Conservation (phyloP, 805 yeast species). For the Yarrowia sp. region DNA sequence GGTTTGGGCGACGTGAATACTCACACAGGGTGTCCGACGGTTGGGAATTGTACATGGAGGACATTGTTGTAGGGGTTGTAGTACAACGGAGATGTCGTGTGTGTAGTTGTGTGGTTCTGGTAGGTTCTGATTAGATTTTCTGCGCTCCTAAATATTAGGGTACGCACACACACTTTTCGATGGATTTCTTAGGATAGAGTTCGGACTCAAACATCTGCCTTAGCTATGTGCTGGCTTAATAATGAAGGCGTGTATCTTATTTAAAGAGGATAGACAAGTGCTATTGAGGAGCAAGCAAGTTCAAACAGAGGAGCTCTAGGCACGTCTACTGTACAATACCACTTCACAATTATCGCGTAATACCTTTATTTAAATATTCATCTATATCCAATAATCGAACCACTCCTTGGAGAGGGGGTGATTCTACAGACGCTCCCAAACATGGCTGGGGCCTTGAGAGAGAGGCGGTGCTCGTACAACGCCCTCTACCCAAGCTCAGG, state of each 20-base stretch:
- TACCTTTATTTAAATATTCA: neutral
- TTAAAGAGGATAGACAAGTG: neutral
- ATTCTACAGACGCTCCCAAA: neutral
- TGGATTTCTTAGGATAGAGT: constrained; percentile 34
- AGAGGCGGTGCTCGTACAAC: too few relatives aligned
- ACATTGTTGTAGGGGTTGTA: constrained; percentile 49
- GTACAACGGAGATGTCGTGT: constrained; percentile 15
- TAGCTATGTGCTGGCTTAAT: constrained; percentile 26
- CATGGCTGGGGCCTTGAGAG: too few relatives aligned
- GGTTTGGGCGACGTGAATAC: constrained; percentile 43
- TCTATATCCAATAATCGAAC: neutral
- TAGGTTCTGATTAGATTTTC: constrained; percentile 36
- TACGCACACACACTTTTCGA: constrained; percentile 25
- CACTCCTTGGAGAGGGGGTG: neutral
- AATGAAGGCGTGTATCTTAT: constrained; percentile 1
- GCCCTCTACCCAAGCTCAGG: too few relatives aligned
- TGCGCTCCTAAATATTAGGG: constrained; percentile 13
- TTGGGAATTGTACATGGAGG: constrained; percentile 74
- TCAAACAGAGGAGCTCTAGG: too few relatives aligned
- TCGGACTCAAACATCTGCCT: constrained; percentile 27
- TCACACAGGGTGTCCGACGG: constrained; percentile 87
- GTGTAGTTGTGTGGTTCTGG: constrained; percentile 27
- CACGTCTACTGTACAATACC: too few relatives aligned
- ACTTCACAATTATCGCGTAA: neutral
- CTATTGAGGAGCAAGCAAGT: too few relatives aligned